These are phyloP conservation scores for Amanita subjunquillea DNA, from an alignment of 768 basidiomycete species.

Conservation along the genomic window DNA sequence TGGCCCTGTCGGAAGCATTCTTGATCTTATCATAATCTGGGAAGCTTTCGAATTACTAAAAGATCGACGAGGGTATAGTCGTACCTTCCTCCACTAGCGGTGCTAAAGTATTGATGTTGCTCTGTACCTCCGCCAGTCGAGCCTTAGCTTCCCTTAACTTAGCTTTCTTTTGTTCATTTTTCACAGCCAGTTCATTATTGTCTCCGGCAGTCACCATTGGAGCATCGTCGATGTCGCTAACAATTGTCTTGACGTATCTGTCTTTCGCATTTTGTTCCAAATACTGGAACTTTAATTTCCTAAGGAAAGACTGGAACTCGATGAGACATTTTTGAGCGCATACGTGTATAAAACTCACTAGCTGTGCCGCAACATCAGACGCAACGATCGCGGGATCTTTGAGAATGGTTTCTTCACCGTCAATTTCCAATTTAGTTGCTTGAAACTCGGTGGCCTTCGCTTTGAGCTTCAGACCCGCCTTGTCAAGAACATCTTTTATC, in stretches of 20 bases:
- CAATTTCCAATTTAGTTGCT: slow-evolving; percentile 22
- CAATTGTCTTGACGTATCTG: slow-evolving; percentile 78
- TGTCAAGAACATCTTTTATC: slow-evolving; percentile 23
- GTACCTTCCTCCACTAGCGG: slow-evolving; percentile 62
- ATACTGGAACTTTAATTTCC: slow-evolving; percentile 83
- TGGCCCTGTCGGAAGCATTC: slow-evolving; percentile 39
- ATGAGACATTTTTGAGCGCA: background rate
- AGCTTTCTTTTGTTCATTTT: slow-evolving; percentile 66
- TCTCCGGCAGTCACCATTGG: slow-evolving; percentile 73
- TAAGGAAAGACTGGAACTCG: slow-evolving; percentile 48
- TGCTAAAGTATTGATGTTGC: slow-evolving; percentile 51
- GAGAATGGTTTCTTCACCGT: slow-evolving; percentile 25
- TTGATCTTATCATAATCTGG: slow-evolving; percentile 55
- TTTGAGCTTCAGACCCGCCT: slow-evolving; percentile 26
- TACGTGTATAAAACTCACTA: slow-evolving; percentile 29
- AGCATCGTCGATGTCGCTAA: slow-evolving; percentile 76
- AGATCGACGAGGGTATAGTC: background rate
- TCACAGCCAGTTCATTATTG: slow-evolving; percentile 50
- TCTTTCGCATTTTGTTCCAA: slow-evolving; percentile 87
- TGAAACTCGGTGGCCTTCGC: slow-evolving; percentile 26
- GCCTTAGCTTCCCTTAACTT: slow-evolving; percentile 56
- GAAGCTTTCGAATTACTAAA: background rate
- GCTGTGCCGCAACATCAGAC: slow-evolving; percentile 48
- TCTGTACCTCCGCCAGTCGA: slow-evolving; percentile 47
- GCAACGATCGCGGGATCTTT: slow-evolving; percentile 49